Percentiles rank a stretch among this genome's conserved stretches.
These are phyloP conservation scores for Phytophthora capsici DNA, from an alignment of 352 stramenopile genomes.

Conservation along the genomic window DNA sequence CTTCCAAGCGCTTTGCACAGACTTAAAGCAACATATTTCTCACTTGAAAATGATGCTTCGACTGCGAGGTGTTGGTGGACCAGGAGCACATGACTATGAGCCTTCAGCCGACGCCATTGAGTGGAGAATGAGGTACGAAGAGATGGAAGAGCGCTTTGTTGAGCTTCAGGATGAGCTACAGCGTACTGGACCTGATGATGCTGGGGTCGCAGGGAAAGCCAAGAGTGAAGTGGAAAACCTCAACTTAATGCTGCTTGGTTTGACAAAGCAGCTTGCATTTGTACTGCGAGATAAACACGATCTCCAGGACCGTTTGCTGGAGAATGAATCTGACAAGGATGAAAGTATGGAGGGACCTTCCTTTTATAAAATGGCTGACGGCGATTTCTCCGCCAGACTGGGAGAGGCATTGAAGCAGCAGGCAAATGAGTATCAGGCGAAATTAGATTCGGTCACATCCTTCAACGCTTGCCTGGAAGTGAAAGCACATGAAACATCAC, in stretches of 20 bases:
- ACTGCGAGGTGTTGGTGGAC: conserved; percentile 36
- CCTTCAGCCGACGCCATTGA: conserved; percentile 79
- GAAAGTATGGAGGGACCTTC: conserved; percentile 19
- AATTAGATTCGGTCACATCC: conserved; percentile 43
- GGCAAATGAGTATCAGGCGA: conserved; percentile 50
- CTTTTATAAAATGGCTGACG: conserved; percentile 20
- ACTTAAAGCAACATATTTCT: conserved; percentile 65
- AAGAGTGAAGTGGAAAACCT: conserved; percentile 59
- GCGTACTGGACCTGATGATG: conserved; percentile 17
- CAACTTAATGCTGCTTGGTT: conserved; percentile 67
- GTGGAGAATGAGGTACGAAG: conserved; percentile 86
- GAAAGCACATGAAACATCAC: conserved; percentile 47
- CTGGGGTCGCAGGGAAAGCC: conserved; percentile 8
- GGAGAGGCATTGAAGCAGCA: conserved; percentile 54
- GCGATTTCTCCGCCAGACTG: conserved; percentile 43
- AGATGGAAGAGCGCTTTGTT: conserved; percentile 66
- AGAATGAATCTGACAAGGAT: conserved; percentile 38
- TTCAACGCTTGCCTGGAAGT: conserved; percentile 48
- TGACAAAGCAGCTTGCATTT: conserved; percentile 71
- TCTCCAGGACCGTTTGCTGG: conserved; percentile 55
- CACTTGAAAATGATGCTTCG: conserved; percentile 69
- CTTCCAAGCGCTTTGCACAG: conserved; percentile 52
- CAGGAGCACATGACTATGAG: conserved; percentile 53
- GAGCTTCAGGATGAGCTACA: conserved; percentile 61
- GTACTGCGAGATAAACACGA: conserved; percentile 83